Conservation (phyloP, 495 filamentous ascomycete species). For the Neohortaea acidophila region DNA sequence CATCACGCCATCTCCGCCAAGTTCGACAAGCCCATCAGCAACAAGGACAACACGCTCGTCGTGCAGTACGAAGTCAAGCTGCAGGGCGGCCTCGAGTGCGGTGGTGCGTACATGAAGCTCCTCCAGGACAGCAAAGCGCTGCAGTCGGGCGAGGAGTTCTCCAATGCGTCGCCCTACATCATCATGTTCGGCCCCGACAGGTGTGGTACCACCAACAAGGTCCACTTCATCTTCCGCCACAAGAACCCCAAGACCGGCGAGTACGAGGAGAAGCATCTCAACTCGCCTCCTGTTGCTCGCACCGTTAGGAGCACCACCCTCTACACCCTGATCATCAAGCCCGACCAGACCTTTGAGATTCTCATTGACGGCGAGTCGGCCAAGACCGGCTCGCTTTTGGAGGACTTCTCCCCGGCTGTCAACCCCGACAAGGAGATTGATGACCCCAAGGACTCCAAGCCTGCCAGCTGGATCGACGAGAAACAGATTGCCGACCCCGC, state of each 20-base stretch:
- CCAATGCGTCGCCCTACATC: conserved; percentile 90
- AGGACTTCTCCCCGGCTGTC: conserved; percentile 84
- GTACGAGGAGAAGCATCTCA: conserved; percentile 99
- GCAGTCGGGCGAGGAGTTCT: conserved; percentile 94
- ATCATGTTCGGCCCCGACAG: conserved; percentile 99
- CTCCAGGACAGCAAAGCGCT: conserved; percentile 95
- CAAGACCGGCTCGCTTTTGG: conserved; percentile 81
- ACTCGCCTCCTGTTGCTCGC: conserved; percentile 63
- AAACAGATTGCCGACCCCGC: conserved; percentile 79
- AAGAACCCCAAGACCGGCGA: conserved; percentile 99
- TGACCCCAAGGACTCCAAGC: conserved; percentile 90
- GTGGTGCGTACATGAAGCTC: conserved; percentile 98
- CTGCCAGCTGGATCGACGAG: conserved; percentile 89
- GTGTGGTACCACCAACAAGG: conserved; percentile 98
- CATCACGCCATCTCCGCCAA: conserved; percentile 99
- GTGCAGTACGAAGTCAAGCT: conserved; percentile 99
- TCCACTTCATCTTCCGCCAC: conserved; percentile 99
- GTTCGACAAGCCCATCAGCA: conserved; percentile 90
- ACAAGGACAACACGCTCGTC: conserved; percentile 90
- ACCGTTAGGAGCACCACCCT: conserved; percentile 83
- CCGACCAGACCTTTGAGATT: conserved; percentile 88
- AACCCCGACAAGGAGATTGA: conserved; percentile 96
- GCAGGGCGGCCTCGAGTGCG: conserved; percentile 93
- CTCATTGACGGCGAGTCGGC: conserved; percentile 71
- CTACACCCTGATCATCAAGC: conserved; percentile 90